A percentile compares a stretch with the other conserved stretches of the same genome.
phyloP scores from a whole-genome alignment of 2,329 filamentous ascomycete genomes.

The Fragosphaeria purpurea region DNA sequence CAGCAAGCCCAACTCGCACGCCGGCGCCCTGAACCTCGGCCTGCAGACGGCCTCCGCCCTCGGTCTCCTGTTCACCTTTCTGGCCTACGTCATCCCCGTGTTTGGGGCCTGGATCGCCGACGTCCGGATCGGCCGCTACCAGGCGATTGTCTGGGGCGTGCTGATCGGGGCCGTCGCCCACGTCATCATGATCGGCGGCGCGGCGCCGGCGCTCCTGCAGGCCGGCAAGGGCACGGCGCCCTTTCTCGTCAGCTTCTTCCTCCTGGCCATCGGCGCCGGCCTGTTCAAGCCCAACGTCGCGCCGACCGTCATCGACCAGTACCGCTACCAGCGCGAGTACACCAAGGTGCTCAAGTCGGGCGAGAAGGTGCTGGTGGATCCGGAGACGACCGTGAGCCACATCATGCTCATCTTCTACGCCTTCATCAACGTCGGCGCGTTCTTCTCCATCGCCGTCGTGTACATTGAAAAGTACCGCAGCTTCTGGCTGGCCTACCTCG shows the following conservation, averaged over 20 bases:
- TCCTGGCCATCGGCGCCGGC: constrained; percentile 59
- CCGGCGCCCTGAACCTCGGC: background rate
- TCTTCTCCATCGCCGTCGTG: constrained; percentile 52
- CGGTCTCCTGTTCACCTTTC: constrained; percentile 34
- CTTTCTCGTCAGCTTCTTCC: constrained; percentile 51
- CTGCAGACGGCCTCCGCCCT: constrained; percentile 34
- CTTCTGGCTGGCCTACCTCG: constrained; percentile 59
- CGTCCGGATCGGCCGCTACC: constrained; percentile 55
- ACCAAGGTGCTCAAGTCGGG: constrained; percentile 31
- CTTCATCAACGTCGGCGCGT: constrained; percentile 58
- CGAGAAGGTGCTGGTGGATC: constrained; percentile 36
- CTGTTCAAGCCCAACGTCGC: constrained; percentile 57
- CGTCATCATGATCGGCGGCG: constrained; percentile 53
- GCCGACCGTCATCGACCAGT: constrained; percentile 34
- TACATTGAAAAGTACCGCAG: constrained; percentile 69
- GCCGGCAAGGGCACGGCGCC: constrained; percentile 42
- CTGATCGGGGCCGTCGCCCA: constrained; percentile 52
- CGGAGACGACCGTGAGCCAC: constrained; percentile 34
- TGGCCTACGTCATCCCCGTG: constrained; percentile 39
- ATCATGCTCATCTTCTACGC: constrained; percentile 45
- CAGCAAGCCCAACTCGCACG: background rate
- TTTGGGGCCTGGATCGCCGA: constrained; percentile 50
- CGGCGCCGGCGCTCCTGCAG: constrained; percentile 48
- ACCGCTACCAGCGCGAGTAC: constrained; percentile 29
- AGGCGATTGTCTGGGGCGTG: constrained; percentile 48